Percentiles rank a stretch among this genome's conserved stretches.
phyloP scores from a whole-genome alignment of 345 rosid genomes.

The Kernera saxatilis region DNA sequence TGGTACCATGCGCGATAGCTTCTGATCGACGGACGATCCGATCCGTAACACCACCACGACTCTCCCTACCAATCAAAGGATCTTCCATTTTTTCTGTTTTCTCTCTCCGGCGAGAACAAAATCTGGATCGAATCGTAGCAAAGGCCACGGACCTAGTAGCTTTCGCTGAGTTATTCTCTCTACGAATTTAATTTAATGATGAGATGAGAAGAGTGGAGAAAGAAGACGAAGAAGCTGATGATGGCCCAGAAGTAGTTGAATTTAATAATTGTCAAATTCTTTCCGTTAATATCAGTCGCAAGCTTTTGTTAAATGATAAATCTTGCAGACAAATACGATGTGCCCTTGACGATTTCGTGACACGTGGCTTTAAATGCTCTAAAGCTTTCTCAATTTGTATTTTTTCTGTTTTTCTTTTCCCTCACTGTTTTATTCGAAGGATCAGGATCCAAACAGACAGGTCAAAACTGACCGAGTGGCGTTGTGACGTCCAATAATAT shows the following conservation, averaged over 20 bases:
- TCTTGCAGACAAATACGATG: constrained; percentile 26
- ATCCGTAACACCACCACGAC: constrained; percentile 36
- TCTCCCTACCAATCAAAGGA: constrained; percentile 48
- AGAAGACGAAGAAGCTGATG: background rate
- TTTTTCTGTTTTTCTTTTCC: background rate
- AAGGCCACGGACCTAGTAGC: background rate
- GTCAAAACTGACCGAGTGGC: constrained; percentile 13
- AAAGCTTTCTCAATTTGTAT: background rate
- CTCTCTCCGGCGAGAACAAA: constrained; percentile 1
- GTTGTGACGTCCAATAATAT: constrained; percentile 10
- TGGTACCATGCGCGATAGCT: constrained; percentile 75
- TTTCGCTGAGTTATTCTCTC: background rate
- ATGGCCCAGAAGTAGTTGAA: constrained; percentile 26
- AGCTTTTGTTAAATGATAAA: constrained; percentile 8
- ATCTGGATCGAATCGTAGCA: background rate
- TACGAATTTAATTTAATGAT: background rate
- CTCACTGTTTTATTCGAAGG: background rate
- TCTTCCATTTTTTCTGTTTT: constrained; percentile 34
- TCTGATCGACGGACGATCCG: constrained; percentile 50
- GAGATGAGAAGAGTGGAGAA: background rate
- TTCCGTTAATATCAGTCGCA: constrained; percentile 4
- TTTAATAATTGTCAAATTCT: background rate
- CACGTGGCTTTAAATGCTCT: constrained; percentile 4
- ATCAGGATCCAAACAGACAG: background rate
- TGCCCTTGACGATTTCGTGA: background rate